Conservation (phyloP, 805 yeast species). For the Saturnispora sekii region DNA sequence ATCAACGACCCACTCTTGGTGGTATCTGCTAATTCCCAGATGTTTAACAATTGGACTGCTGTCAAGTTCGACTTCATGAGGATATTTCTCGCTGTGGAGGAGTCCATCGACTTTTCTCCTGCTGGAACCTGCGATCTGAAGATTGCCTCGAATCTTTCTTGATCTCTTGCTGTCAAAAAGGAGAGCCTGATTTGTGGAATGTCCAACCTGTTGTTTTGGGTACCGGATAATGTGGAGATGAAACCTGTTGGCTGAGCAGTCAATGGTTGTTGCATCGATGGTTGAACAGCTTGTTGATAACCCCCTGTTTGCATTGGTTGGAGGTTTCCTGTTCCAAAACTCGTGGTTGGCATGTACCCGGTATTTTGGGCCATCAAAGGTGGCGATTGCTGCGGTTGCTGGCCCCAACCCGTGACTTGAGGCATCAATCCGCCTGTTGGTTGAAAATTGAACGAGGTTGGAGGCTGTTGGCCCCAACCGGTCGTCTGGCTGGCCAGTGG, state of each 20-base stretch:
- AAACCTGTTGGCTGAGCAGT: conserved; percentile 40
- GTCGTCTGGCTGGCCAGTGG: conserved; percentile 28
- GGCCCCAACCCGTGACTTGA: conserved; percentile 37
- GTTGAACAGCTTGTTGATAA: conserved; percentile 12
- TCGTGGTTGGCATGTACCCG: conserved; percentile 30
- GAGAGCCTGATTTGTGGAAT: conserved; percentile 73
- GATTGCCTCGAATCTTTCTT: conserved; percentile 73
- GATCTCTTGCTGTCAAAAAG: conserved; percentile 78
- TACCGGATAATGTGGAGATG: conserved; percentile 23
- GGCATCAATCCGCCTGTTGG: conserved; percentile 28
- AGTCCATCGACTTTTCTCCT: conserved; percentile 60
- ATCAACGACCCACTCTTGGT: conserved; percentile 74
- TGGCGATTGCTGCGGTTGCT: conserved; percentile 22
- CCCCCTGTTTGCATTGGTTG: conserved; percentile 17
- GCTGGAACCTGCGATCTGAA: conserved; percentile 69
- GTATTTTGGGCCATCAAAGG: conserved; percentile 18
- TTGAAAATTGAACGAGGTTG: conserved; percentile 14
- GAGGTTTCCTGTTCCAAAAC: conserved; percentile 20
- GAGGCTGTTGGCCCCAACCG: conserved; percentile 26
- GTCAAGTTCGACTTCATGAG: conserved; percentile 69
- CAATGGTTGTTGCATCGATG: conserved; percentile 17
- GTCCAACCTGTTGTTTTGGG: conserved; percentile 42
- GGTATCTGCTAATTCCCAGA: conserved; percentile 90
- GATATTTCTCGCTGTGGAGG: conserved; percentile 69
- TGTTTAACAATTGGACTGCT: conserved; percentile 67